phyloP scores from a whole-genome alignment of 805 yeast species.

The Diddensiella santjacobensis region DNA sequence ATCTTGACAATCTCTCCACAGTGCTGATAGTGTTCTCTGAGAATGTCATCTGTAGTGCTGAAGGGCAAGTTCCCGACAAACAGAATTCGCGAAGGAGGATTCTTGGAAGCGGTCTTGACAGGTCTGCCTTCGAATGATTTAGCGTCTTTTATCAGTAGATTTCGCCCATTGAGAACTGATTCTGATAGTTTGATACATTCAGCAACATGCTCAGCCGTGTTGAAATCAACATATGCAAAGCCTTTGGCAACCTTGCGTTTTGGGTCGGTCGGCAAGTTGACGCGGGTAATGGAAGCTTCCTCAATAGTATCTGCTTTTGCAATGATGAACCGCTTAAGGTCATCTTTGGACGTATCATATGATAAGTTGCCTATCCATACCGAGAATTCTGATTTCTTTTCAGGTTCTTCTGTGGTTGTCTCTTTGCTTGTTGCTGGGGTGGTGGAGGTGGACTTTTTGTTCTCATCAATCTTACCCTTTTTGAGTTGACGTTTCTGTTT shows the following conservation, averaged over 20 bases:
- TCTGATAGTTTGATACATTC: conserved; percentile 69
- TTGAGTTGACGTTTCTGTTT: conserved; percentile 85
- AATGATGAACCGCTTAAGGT: conserved; percentile 59
- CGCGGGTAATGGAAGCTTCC: conserved; percentile 62
- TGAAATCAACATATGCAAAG: conserved; percentile 86
- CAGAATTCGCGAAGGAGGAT: conserved; percentile 83
- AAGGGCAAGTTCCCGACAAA: conserved; percentile 93
- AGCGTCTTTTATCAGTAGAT: conserved; percentile 76
- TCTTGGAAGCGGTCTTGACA: conserved; percentile 43
- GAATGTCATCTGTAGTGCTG: conserved; percentile 77
- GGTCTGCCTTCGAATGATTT: conserved; percentile 88
- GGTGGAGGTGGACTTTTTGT: conserved; percentile 37
- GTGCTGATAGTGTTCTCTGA: conserved; percentile 80
- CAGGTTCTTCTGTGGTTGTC: conserved; percentile 21
- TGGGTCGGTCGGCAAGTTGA: conserved; percentile 71
- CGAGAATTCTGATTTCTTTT: conserved; percentile 51
- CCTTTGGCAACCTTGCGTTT: conserved; percentile 48
- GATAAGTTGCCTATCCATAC: conserved; percentile 95
- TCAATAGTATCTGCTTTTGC: conserved; percentile 42
- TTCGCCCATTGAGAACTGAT: conserved; percentile 72
- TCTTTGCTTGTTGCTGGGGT: conserved; percentile 21
- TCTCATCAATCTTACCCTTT: conserved; percentile 46
- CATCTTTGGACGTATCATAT: conserved; percentile 76
- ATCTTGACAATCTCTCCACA: conserved; percentile 83
- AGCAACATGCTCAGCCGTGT: conserved; percentile 53